Evolutionary conservation across 345 rosid genomes (phyloP).

Genomic region (Ceriops zippeliana): DNA sequence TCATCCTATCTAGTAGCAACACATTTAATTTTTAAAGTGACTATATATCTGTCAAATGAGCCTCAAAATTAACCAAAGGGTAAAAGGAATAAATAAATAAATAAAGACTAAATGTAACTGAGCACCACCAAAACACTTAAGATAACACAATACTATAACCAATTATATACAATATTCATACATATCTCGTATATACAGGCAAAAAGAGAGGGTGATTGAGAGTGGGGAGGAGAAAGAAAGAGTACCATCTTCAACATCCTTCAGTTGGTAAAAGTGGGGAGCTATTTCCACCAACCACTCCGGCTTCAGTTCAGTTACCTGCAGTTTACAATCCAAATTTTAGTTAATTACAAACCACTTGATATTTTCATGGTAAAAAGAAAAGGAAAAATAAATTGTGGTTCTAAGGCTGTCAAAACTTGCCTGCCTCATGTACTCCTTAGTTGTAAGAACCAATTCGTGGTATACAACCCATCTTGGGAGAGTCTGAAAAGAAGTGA

Average conservation of each 20-base stretch:
- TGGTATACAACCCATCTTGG: conserved; percentile 96
- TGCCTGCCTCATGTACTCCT: conserved; percentile 93
- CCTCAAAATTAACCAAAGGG: no score
- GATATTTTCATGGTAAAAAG: not conserved
- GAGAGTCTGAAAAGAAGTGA: conserved; percentile 48
- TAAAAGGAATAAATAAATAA: no score
- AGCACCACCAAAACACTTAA: no score
- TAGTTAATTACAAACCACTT: conserved; percentile 8
- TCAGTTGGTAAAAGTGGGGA: conserved; percentile 87
- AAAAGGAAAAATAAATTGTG: not conserved
- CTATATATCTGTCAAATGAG: no score
- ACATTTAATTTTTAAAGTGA: no score
- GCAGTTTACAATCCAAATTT: conserved; percentile 31
- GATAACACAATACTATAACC: no score
- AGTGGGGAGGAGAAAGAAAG: conserved; percentile 14
- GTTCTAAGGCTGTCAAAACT: conserved; percentile 5
- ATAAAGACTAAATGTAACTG: no score
- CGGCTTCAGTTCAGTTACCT: conserved; percentile 95
- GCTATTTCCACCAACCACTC: conserved; percentile 99
- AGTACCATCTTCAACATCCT: conserved; percentile 95
- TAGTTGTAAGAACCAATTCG: conserved; percentile 85
- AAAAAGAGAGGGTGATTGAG: no score
- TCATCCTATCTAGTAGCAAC: no score
- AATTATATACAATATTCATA: no score
- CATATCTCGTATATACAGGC: no score